Base-by-base conservation (phyloP, 2,329 filamentous ascomycete genomes). In the Zymoseptoria passerinii region DNA sequence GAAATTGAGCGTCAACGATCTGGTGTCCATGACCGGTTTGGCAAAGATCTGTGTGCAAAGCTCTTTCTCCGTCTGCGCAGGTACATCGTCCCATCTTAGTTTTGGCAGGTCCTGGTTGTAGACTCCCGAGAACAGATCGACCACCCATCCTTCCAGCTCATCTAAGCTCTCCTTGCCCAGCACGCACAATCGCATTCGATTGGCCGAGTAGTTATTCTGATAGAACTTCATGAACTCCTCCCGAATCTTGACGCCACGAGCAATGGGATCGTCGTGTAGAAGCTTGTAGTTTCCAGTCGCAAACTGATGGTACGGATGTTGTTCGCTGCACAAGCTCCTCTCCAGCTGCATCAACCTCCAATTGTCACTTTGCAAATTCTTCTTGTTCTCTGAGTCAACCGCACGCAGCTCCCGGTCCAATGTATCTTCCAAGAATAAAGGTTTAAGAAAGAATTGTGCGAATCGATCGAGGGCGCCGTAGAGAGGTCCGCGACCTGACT, bases 361-460 rank as follows among this genome's bases (percentile, higher is more conserved):
- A 57, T 83, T 82, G 69, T 96, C 92, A 71, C 84, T 92, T 75
- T 96, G 92, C 53, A 96, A 77, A 67, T 96, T 96, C 81, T 96
- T 96, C 81, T 96, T 96, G 77, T 96, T 95, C 74, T 96, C 92
- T 4, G 91, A 96, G 70, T 96, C 91, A 19, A 96, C 92, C 0
- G 92, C 92, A 64, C 83, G 85, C 62, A 96, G 79, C 75, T 96
- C 92, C 53, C 92, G 83, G 67, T 96, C 92, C 53, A 96, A 74
- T 0, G 91, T 94, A 64, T 85, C 90, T 56, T 87, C 85, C 8
- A 95, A 80, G 72, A 96, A 96, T 35, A 96, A 80, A 0, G 92
- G 92, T 61, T 88, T 83, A 64, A 95, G 86, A 73, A 96, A 96
- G 76, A 96, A 96, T 71, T 96, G 91, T 10, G 92, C 88, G 73